Conservation (phyloP, 805 yeast genomes). For the Monosporozyma aerobia region DNA sequence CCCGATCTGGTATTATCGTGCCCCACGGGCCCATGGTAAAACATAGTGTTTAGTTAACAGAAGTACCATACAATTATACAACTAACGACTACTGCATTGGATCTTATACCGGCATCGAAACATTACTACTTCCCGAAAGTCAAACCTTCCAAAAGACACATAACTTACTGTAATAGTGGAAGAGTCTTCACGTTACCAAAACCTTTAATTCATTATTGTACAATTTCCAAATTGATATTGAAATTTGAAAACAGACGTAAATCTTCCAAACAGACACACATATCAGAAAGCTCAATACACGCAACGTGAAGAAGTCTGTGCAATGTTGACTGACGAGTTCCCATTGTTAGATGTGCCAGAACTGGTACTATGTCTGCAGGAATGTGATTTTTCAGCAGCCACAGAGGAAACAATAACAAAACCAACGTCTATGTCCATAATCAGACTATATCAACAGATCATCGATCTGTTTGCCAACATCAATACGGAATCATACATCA, state of each 20-base stretch:
- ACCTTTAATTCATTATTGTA: not conserved
- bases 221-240: not conserved
- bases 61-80: too few species aligned
- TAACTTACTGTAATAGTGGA: too few species aligned
- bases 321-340: slow-evolving; percentile 37
- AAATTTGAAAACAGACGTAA: not conserved
- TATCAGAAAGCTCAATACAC: not conserved
- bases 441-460: slow-evolving; percentile 48
- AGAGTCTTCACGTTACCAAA: not conserved
- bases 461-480: slow-evolving; percentile 53
- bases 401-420: slow-evolving; percentile 48
- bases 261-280: not conserved
- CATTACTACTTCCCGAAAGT: too few species aligned
- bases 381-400: slow-evolving; percentile 48
- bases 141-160: too few species aligned
- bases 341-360: slow-evolving; percentile 56
- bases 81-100: too few species aligned
- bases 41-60: too few species aligned
- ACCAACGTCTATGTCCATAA: slow-evolving; percentile 51
- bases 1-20: not conserved
- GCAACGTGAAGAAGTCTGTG: not conserved
- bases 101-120: too few species aligned
- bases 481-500: slow-evolving; percentile 25
- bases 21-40: not conserved
- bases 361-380: slow-evolving; percentile 47